Percentiles rank a stretch among this genome's conserved stretches.
phyloP scores from a whole-genome alignment of 148 eudicot genomes.

The Rhododendron simsii region DNA sequence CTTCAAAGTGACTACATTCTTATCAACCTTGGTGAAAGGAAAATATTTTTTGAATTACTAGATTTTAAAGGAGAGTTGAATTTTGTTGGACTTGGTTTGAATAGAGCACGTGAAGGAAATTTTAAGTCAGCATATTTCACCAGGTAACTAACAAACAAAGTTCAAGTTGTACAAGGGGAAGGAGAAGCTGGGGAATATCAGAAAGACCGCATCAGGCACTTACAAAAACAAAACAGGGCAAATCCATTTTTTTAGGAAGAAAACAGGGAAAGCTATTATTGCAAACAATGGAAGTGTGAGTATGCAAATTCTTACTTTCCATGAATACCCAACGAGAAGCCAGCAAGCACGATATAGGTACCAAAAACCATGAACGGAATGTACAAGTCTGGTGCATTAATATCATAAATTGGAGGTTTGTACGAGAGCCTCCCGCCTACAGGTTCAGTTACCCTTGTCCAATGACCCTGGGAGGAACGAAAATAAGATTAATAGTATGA shows the following conservation, averaged over 20 bases:
- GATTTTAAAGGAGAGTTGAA: not conserved
- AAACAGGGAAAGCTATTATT: not conserved
- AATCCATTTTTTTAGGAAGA: not conserved
- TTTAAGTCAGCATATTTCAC: not conserved
- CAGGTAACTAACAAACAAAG: constrained; percentile 10
- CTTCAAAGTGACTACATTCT: not conserved
- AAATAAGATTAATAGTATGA: not conserved
- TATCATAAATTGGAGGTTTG: constrained; percentile 86
- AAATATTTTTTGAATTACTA: not conserved
- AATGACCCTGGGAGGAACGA: constrained; percentile 56
- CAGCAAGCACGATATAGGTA: constrained; percentile 82
- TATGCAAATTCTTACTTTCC: constrained; percentile 67
- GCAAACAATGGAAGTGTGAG: not conserved
- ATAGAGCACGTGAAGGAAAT: not conserved
- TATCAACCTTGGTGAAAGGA: not conserved
- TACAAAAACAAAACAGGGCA: not conserved
- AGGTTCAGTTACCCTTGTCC: constrained; percentile 96
- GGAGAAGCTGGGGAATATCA: not conserved
- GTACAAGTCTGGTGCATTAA: constrained; percentile 87
- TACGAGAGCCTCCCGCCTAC: constrained; percentile 90
- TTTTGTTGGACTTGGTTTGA: not conserved
- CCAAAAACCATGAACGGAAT: constrained; percentile 89
- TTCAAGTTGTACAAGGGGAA: constrained; percentile 19
- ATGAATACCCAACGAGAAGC: constrained; percentile 67
- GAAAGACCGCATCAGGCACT: not conserved